Base-by-base conservation (phyloP, 495 filamentous ascomycete genomes). In the Talaromyces proteolyticus region DNA sequence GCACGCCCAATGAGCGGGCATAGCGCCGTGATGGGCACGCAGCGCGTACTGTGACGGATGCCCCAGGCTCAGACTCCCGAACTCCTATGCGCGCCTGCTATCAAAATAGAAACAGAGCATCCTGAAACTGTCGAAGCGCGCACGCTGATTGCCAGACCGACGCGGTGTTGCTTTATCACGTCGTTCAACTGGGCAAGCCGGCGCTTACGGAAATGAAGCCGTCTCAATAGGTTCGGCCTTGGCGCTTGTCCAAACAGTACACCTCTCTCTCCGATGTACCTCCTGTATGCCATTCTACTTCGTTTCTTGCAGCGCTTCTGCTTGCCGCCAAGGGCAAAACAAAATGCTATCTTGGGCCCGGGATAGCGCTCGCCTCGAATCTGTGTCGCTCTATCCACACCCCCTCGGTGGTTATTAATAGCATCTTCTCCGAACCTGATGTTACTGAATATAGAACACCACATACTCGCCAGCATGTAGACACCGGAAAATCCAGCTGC, bases 41-140 rank as follows among this genome's bases (percentile, higher is more conserved):
- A 58, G 63, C 63, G 63, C 63, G 57, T 66, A 64, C 58, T 60
- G 58, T 53, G 51, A 59, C 58, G 37, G 24, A 1, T 17, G n/a
- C 23, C 23, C 20, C 43, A 8, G 8, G 29, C 29, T 14, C 14
- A 34, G 14, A 8, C 29, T 34, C 29, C 29, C 29, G 14, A 34
- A 34, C 29, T 8, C 29, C 29, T 34, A 34, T 41, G 38, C 38
- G 38, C 18, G 38, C 2, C n/a, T 16, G 14, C n/a, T 14, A 41
- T 49, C 47, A 49, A 49, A 49, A 49, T 49, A 49, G 47, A 39
- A 49, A 47, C 45, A 47, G 20, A 14, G 20, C n/a, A 40, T 40
- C 38, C 47, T 49, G 47, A 49, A 49, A 49, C 47, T 49, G 47
- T 49, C 47, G 47, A 49, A 20, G 24, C 14, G n/a, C n/a, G 47